These are phyloP conservation scores for Myxozyma sirexii DNA, from an alignment of 805 yeast species.

Conservation along the genomic window DNA sequence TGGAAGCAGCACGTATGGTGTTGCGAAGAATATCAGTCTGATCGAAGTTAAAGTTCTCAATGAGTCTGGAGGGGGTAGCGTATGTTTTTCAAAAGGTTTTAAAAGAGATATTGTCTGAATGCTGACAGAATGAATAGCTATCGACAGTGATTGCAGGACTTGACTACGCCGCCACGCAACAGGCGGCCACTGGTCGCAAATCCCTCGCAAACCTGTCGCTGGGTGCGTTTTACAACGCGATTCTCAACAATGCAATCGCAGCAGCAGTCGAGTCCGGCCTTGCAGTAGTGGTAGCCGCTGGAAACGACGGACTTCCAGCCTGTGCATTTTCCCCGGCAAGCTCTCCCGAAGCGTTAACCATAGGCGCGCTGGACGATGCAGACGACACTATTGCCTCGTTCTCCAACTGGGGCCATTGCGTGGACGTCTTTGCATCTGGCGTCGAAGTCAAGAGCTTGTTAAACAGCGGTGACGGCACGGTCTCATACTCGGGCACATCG, in stretches of 20 bases:
- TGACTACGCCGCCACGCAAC: constrained; percentile 42
- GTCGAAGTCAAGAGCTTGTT: constrained; percentile 71
- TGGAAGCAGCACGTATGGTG: constrained; percentile 80
- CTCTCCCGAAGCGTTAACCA: constrained; percentile 68
- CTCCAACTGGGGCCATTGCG: constrained; percentile 94
- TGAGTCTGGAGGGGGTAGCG: constrained; percentile 64
- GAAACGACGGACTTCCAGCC: constrained; percentile 76
- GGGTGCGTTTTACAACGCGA: constrained; percentile 69
- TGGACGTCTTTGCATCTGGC: constrained; percentile 84
- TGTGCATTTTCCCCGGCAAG: constrained; percentile 88
- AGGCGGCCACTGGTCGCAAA: constrained; percentile 43
- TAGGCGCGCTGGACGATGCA: constrained; percentile 84
- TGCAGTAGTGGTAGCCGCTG: constrained; percentile 66
- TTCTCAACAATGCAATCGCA: constrained; percentile 73
- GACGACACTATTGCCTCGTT: constrained; percentile 72
- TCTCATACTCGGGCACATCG: constrained; percentile 71
- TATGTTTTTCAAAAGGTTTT: not conserved
- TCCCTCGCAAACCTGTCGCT: constrained; percentile 78
- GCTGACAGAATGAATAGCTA: constrained; percentile 22
- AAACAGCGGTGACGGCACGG: constrained; percentile 38
- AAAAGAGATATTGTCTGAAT: not conserved
- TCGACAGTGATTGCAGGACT: constrained; percentile 45
- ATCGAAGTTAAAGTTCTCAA: constrained; percentile 78
- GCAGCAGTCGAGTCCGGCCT: constrained; percentile 76
- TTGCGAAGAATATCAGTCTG: constrained; percentile 67